These are phyloP conservation scores for Bathelium albidoporum DNA, from an alignment of 495 filamentous ascomycete genomes.

Conservation along the genomic window DNA sequence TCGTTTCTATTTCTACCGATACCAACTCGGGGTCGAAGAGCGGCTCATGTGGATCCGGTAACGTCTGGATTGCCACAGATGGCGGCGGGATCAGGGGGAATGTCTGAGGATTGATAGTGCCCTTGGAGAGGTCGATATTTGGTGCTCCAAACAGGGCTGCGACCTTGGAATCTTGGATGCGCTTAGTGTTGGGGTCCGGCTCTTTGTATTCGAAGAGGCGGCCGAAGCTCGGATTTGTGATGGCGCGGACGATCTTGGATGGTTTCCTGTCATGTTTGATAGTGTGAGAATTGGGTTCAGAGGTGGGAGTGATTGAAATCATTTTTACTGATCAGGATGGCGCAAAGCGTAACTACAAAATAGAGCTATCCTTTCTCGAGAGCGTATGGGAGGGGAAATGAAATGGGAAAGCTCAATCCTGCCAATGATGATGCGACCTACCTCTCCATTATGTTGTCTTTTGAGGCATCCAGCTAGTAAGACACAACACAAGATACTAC, in stretches of 20 bases:
- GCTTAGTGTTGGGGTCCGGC: not conserved
- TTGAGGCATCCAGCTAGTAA: not conserved
- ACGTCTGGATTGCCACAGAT: not conserved
- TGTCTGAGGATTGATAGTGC: not conserved
- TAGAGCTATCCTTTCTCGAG: not conserved
- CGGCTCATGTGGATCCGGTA: not conserved
- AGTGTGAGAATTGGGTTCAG: not conserved
- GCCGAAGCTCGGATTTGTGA: conserved; percentile 9
- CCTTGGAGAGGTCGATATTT: not conserved
- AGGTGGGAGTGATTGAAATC: not conserved
- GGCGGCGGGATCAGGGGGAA: not conserved
- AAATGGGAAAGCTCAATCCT: not conserved
- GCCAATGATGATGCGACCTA: not conserved
- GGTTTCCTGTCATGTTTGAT: not conserved
- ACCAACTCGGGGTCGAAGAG: not conserved
- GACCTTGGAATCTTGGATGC: conserved; percentile 1
- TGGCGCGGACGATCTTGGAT: conserved; percentile 6
- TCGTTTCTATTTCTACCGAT: not conserved
- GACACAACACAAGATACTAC: not conserved
- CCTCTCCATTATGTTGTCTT: not conserved
- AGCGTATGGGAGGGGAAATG: not conserved
- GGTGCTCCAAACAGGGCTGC: conserved; percentile 1
- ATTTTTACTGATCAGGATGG: not conserved
- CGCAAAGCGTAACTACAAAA: too few relatives aligned
- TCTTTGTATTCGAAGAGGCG: conserved; percentile 4